Evolutionary conservation across 331 rosid species (phyloP), one percentile per base, ranked within the genome.

Genomic region (Ulmus americana): DNA sequence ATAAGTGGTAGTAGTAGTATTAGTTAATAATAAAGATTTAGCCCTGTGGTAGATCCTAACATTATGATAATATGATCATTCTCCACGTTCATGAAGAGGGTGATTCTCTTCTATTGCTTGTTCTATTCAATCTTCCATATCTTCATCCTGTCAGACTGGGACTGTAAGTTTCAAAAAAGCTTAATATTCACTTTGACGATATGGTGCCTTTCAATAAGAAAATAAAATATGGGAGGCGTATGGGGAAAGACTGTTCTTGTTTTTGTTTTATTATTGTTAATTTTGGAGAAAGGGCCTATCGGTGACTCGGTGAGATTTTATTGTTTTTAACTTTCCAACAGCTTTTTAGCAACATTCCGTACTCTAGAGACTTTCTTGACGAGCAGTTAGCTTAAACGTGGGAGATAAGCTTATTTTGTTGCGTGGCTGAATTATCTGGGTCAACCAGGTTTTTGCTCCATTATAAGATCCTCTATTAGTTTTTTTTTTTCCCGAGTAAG

Each of bases 121-220:
- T 53, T 47, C 62, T 13, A 13, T 66, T 51, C 58, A 15, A 40
- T 39, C 67, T 66, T 73, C 64, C 42, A 35, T 13, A 38, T 38
- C 61, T 38, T 51, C 38, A 39, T 10, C n/a, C 4, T 67, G 73
- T 39, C 68, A 59, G 64, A 67, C 8, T 61, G 16, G 39, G 51
- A 22, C 48, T 10, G 41, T 67, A 18, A 45, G 63, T 60, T 40
- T 49, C 59, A 15, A 55, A 14, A 66, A n/a, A 15, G 55, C 38
- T 42, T 39, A 12, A 38, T 56, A 7, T 2, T 28, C 65, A 3
- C 52, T 15, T n/a, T 0, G 2, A 22, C 46, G 63, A 3, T 15
- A 14, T 45, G 69, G 75, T 60, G 51, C 38, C 69, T 53, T 43
- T 20, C 38, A 10, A 46, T n/a, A 14, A 12, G 22, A 5, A 5